Base-by-base conservation (phyloP, 75 land plant species). In the Picea glauca region DNA sequence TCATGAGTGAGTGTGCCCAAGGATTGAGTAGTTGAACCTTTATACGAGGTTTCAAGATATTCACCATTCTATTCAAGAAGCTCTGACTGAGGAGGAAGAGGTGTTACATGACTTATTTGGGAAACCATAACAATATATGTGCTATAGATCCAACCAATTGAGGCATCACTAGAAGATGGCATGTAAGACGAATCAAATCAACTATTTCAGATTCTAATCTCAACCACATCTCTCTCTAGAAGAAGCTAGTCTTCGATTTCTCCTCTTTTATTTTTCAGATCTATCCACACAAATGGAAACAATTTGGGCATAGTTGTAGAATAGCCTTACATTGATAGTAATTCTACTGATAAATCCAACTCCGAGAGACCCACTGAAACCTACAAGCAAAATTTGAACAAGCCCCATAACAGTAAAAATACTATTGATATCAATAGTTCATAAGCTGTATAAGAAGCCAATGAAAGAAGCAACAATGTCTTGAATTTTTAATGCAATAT, bases 401-500 rank as follows among this genome's bases (percentile, higher is more conserved):
- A 13, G 43, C 59, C 60, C 13, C 76, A 20, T 13, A 31, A 5
- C 35, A 23, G 6, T 2, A 43, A 43, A 0, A 5, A 43, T 43
- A 43, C 3, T 43, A 43, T 43, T 43, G 0, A 43, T 43, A 5
- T 43, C 5, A 43, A 43, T 43, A 72, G 32, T 43, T 43, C 5
- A 43, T 20, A 67, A 4, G 30, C 12, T 67, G 32, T 17, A 15
- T 4, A 43, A 17, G 13, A 64, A 38, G 33, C 12, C 0, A 3
- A 63, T 50, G 30, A 62, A 61, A 63, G 21, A 20, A 23, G 46
- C 18, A 64, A 56, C 14, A 50, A 4, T 33, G 74, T 31, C n/a
- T 40, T 54, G 17, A 60, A 83, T 72, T 92, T 86, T 59, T 89
- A 87, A 58, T 92, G 94, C 77, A 92, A 92, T 76, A 88, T 90